phyloP scores from a whole-genome alignment of 83 land plant species.

The Picea abies region DNA sequence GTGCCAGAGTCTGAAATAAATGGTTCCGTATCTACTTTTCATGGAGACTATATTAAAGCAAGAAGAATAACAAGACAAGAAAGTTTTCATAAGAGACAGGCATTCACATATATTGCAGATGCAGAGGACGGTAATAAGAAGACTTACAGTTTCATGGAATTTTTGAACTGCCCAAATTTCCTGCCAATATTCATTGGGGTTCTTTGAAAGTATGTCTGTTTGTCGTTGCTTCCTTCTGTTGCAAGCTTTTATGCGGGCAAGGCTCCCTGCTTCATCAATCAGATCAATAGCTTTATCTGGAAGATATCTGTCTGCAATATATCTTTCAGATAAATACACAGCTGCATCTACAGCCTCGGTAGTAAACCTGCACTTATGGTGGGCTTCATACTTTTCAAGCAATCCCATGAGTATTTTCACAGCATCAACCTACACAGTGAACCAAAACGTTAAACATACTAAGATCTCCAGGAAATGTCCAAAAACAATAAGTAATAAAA shows the following conservation, averaged over 20 bases:
- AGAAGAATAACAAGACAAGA: not conserved
- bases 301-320: constrained; percentile 88
- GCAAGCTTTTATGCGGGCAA: constrained; percentile 82
- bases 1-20: too few relatives aligned
- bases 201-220: constrained; percentile 60
- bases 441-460: not conserved
- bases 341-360: constrained; percentile 93
- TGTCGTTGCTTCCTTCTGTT: constrained; percentile 66
- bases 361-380: constrained; percentile 86
- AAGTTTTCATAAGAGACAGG: not conserved
- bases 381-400: constrained; percentile 80
- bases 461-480: not conserved
- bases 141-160: constrained; percentile 78
- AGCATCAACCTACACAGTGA: constrained; percentile 76
- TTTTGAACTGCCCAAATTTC: constrained; percentile 87
- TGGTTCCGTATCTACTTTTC: too few relatives aligned
- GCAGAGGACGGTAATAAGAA: not conserved
- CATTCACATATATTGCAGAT: not conserved
- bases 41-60: not conserved
- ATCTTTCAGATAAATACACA: constrained; percentile 81
- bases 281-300: constrained; percentile 98
- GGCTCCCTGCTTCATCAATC: constrained; percentile 93
- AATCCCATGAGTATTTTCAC: constrained; percentile 79
- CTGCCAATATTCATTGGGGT: constrained; percentile 96
- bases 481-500: not conserved